These are phyloP conservation scores for Rhizoclosmatium sp. DNA, from an alignment of 192 early-diverging fungal species.

Conservation along the genomic window DNA sequence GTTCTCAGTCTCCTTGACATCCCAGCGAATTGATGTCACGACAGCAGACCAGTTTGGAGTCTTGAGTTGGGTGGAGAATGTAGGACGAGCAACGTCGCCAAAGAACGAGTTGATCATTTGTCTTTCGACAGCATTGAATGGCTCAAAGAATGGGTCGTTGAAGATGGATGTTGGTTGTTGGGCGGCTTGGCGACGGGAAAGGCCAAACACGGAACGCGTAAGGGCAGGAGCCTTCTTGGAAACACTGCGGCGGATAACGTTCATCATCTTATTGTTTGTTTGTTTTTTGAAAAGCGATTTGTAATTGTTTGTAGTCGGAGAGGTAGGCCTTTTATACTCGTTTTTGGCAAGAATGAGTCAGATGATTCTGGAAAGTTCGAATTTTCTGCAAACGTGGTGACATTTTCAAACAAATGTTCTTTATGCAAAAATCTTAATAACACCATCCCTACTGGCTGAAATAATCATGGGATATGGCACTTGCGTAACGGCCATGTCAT, in stretches of 20 bases:
- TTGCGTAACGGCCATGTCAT: constrained; percentile 71
- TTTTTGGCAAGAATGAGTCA: neutral
- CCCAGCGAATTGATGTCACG: constrained; percentile 32
- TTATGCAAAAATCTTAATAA: constrained; percentile 64
- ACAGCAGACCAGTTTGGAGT: neutral
- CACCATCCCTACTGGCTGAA: constrained; percentile 76
- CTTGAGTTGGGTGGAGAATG: neutral
- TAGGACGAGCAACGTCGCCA: neutral
- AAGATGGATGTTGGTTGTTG: neutral
- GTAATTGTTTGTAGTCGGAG: neutral
- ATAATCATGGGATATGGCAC: constrained; percentile 81
- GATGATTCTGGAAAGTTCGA: neutral
- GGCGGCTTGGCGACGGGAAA: neutral
- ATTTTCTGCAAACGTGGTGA: neutral
- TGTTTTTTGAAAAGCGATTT: neutral
- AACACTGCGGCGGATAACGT: neutral
- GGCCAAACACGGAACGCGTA: neutral
- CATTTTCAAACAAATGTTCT: neutral
- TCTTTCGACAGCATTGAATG: constrained; percentile 7
- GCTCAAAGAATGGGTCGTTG: constrained; percentile 16
- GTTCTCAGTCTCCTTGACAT: constrained; percentile 59
- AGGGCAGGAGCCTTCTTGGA: neutral
- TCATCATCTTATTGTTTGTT: constrained; percentile 7
- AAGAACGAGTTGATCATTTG: constrained; percentile 17
- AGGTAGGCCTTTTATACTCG: neutral